A percentile compares a stretch with the other conserved stretches of the same genome.
Conservation (phyloP, 108 stramenopile genomes). For the Skeletonema menzelii region DNA sequence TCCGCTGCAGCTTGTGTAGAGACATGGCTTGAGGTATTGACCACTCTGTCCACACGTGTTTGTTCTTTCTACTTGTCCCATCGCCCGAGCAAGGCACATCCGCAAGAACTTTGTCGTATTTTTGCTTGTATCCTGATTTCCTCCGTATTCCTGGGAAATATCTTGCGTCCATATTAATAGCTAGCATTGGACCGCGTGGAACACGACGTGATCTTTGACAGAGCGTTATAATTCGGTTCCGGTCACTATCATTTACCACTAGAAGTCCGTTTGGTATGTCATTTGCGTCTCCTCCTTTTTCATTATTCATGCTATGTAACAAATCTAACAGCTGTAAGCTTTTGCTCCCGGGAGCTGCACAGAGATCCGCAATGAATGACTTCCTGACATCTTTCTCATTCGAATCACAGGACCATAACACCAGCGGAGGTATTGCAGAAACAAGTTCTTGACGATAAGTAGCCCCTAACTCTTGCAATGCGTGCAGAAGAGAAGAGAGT, state of each 20-base stretch:
- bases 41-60: slow-evolving; percentile 74
- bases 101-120: slow-evolving; percentile 89
- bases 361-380: slow-evolving; percentile 55
- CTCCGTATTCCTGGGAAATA: slow-evolving; percentile 57
- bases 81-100: slow-evolving; percentile 98
- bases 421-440: slow-evolving; percentile 92
- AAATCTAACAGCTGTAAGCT: slow-evolving; percentile 93
- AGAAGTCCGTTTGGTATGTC: slow-evolving; percentile 69
- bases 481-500: slow-evolving; percentile 2
- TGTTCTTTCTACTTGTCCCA: slow-evolving; percentile 93
- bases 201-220: slow-evolving; percentile 83
- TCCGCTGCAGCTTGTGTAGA: slow-evolving; percentile 76
- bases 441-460: slow-evolving; percentile 90
- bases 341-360: slow-evolving; percentile 95
- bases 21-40: slow-evolving; percentile 35
- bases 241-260: slow-evolving; percentile 92
- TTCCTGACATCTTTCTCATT: background rate
- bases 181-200: slow-evolving; percentile 9
- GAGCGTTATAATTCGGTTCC: slow-evolving; percentile 91
- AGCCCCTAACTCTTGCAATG: slow-evolving; percentile 9
- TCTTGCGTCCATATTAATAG: slow-evolving; percentile 62
- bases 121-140: slow-evolving; percentile 14
- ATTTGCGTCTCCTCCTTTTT: slow-evolving; percentile 1
- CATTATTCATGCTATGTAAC: slow-evolving; percentile 22
- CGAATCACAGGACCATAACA: slow-evolving; percentile 57